Evolutionary conservation across 441 rosid genomes (phyloP).

Genomic region (Adansonia gregorii): DNA sequence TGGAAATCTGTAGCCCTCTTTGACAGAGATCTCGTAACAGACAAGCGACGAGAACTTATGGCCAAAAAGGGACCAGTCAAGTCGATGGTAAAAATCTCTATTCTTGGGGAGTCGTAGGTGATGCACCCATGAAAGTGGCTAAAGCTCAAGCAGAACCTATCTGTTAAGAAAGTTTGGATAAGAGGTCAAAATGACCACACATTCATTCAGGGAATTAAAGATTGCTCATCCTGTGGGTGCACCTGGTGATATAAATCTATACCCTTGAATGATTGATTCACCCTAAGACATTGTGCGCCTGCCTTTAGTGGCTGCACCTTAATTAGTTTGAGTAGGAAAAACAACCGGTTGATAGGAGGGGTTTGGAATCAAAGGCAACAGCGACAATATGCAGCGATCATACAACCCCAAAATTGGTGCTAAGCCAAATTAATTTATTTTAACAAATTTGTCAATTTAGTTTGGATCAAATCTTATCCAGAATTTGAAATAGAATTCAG

Average conservation of each 20-base stretch:
- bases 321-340: not conserved
- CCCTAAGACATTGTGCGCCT: no score
- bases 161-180: slow-evolving; percentile 15
- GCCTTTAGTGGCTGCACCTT: no score
- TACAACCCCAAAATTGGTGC: not conserved
- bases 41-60: no score
- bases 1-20: not conserved
- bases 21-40: no score
- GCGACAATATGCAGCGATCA: no score
- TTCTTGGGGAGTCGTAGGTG: not conserved
- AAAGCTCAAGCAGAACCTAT: not conserved
- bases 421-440: not conserved
- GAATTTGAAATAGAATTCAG: no score
- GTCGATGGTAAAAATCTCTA: not conserved
- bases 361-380: not conserved
- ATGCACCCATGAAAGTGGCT: not conserved
- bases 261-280: no score
- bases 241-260: no score
- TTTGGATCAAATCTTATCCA: no score
- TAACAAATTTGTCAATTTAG: not conserved
- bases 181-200: slow-evolving; percentile 26
- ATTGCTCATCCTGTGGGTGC: not conserved
- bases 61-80: not conserved
- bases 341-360: not conserved
- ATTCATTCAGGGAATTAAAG: not conserved